A percentile compares a stretch with the other conserved stretches of the same genome.
phyloP scores from a whole-genome alignment of 805 yeast species.

The Monosporozyma aquatica region DNA sequence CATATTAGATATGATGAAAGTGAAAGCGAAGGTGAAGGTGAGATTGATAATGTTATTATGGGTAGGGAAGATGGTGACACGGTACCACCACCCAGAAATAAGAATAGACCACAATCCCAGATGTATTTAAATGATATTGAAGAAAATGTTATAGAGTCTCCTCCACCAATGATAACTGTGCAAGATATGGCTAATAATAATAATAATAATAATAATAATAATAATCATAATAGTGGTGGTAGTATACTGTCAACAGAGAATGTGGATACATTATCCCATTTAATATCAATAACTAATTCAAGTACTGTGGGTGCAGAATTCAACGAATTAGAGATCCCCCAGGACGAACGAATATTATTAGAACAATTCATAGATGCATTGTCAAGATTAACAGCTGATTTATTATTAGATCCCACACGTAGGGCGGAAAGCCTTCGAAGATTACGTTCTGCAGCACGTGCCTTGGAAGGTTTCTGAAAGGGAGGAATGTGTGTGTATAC shows the following conservation, averaged over 20 bases:
- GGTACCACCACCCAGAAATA: conserved; percentile 27
- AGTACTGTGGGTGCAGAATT: conserved; percentile 49
- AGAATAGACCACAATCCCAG: conserved; percentile 22
- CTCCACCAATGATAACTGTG: neutral
- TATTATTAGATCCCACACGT: conserved; percentile 76
- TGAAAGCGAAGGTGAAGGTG: neutral
- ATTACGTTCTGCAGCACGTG: conserved; percentile 71
- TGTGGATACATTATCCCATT: conserved; percentile 30
- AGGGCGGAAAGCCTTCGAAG: conserved; percentile 73
- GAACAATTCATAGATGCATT: conserved; percentile 83
- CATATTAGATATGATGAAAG: neutral
- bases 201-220: no score
- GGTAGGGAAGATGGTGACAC: no score
- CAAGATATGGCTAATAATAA: neutral
- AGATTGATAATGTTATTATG: conserved; percentile 5
- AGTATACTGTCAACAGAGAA: conserved; percentile 8
- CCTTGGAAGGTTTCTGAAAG: conserved; percentile 69
- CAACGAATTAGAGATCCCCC: conserved; percentile 60
- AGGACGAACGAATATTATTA: conserved; percentile 65
- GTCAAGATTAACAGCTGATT: conserved; percentile 79
- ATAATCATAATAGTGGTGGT: neutral
- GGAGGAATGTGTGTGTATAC: no score
- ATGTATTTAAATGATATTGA: neutral
- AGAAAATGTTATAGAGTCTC: neutral
- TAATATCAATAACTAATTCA: conserved; percentile 34